phyloP scores from a whole-genome alignment of 1,284 basidiomycete genomes.

The Sporisorium reilianum region DNA sequence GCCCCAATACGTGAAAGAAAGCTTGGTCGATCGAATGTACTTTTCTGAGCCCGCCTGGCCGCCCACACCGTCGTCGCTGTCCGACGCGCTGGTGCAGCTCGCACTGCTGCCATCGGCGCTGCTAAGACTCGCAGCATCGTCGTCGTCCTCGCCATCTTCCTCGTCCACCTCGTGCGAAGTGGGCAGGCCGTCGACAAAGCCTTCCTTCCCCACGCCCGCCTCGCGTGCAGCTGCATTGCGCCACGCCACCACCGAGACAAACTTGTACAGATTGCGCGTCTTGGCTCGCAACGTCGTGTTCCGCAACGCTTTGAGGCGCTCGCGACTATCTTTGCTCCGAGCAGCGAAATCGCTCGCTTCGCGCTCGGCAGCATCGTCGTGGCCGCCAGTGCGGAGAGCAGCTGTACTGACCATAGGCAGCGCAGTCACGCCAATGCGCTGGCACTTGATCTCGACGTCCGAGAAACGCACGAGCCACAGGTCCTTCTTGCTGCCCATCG shows the following conservation, averaged over 20 bases:
- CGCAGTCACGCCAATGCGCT: constrained; percentile 87
- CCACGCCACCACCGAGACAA: constrained; percentile 55
- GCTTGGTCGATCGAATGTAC: constrained; percentile 57
- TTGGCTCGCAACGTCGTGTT: constrained; percentile 59
- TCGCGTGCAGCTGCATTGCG: constrained; percentile 26
- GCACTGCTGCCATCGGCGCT: constrained; percentile 25
- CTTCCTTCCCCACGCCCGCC: constrained; percentile 4
- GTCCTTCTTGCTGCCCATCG: constrained; percentile 75
- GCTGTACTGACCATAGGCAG: constrained; percentile 79
- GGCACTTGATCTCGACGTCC: constrained; percentile 92
- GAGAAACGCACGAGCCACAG: constrained; percentile 95
- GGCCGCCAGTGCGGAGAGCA: constrained; percentile 67
- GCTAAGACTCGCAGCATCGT: constrained; percentile 30
- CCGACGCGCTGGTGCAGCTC: constrained; percentile 26
- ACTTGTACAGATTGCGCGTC: constrained; percentile 63
- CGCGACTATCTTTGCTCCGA: constrained; percentile 59
- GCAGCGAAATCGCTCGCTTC: constrained; percentile 46
- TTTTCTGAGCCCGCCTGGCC: constrained; percentile 43
- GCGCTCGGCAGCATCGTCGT: constrained; percentile 1
- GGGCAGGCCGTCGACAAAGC: constrained; percentile 32
- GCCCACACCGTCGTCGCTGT: constrained; percentile 45
- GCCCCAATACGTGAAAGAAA: constrained; percentile 63
- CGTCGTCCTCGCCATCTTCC: constrained; percentile 45
- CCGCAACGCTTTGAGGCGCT: constrained; percentile 58
- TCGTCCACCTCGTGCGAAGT: constrained; percentile 53